Percentiles rank a stretch among this genome's conserved stretches.
Conservation (phyloP, 2,329 filamentous ascomycete genomes). For the Dactylonectria estremocensis region DNA sequence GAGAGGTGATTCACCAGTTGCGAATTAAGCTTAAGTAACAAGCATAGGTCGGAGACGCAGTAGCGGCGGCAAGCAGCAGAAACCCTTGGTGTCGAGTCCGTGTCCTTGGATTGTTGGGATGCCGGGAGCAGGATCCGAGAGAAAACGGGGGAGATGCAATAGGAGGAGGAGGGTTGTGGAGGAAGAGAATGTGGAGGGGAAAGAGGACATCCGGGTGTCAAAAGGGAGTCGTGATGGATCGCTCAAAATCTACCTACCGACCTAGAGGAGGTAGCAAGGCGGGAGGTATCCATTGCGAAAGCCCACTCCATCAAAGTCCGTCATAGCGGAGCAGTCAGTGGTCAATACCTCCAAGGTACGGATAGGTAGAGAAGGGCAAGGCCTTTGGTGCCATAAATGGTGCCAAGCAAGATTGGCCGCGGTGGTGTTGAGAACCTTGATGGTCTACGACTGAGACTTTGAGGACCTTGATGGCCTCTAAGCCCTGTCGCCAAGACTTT, state of each 20-base stretch:
- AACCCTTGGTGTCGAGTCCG: background rate
- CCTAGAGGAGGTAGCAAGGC: too few relatives aligned
- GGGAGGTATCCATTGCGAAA: too few relatives aligned
- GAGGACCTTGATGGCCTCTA: conserved; percentile 44
- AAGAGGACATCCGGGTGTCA: background rate
- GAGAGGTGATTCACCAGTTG: background rate
- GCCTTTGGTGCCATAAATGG: conserved; percentile 36
- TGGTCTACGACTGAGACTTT: conserved; percentile 17
- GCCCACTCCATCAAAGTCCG: background rate
- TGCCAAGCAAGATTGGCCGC: conserved; percentile 13
- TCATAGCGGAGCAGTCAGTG: background rate
- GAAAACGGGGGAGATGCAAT: conserved; percentile 5
- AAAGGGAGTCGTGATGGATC: background rate
- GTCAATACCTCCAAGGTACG: too few relatives aligned
- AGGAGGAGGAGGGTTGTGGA: background rate
- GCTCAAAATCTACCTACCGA: background rate
- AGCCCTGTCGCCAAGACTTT: conserved; percentile 21
- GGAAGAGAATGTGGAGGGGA: background rate
- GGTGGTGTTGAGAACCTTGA: conserved; percentile 22
- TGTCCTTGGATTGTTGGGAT: conserved; percentile 6
- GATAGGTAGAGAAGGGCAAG: too few relatives aligned
- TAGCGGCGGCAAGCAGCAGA: background rate
- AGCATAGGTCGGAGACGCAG: conserved; percentile 17
- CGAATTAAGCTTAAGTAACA: conserved; percentile 16
- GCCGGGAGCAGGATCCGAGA: conserved; percentile 18